phyloP scores from a whole-genome alignment of 768 basidiomycete genomes.

The Udeniomyces megalosporus region DNA sequence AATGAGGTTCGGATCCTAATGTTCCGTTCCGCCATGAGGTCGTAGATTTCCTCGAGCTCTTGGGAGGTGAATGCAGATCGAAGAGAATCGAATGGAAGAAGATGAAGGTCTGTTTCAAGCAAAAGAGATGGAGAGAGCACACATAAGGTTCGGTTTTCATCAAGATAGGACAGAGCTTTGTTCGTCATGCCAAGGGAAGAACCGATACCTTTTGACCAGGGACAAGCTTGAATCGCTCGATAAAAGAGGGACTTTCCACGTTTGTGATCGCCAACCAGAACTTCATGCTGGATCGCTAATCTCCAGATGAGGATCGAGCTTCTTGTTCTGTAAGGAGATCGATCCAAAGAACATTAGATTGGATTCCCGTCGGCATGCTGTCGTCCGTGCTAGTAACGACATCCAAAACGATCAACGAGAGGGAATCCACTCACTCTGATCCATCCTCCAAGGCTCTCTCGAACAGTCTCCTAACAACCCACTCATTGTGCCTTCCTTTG shows the following conservation, averaged over 20 bases:
- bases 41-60: not conserved
- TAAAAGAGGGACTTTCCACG: conserved; percentile 30
- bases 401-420: not conserved
- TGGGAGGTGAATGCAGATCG: not conserved
- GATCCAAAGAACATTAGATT: not conserved
- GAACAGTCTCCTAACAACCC: conserved; percentile 28
- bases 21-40: not conserved
- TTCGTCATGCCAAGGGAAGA: too few relatives aligned
- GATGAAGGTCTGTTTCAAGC: not conserved
- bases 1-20: too few relatives aligned
- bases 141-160: too few relatives aligned
- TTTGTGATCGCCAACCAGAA: conserved; percentile 21
- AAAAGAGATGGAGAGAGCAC: not conserved
- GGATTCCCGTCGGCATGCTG: not conserved
- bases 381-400: not conserved
- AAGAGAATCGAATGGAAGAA: not conserved
- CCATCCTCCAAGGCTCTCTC: conserved; percentile 24
- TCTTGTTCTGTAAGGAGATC: conserved; percentile 21
- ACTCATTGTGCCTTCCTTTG: conserved; percentile 20
- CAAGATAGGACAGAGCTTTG: too few relatives aligned
- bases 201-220: conserved; percentile 24
- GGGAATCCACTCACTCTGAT: conserved; percentile 18
- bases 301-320: conserved; percentile 28
- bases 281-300: conserved; percentile 32
- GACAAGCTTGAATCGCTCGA: conserved; percentile 27